Conservation (phyloP, 805 yeast species). For the Lachancea nothofagi region DNA sequence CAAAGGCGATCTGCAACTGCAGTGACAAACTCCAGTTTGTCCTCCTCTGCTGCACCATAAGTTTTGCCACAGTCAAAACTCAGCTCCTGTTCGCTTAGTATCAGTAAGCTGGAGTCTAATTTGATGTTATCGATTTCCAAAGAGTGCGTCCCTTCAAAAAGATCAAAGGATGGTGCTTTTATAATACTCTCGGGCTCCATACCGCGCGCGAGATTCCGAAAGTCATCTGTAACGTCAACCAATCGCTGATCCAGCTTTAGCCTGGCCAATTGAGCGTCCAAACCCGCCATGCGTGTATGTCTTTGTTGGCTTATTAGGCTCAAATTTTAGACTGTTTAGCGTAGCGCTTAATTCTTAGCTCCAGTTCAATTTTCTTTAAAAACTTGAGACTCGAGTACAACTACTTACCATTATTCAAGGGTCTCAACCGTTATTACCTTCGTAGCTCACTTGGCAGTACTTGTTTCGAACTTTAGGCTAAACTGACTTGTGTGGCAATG, state of each 20-base stretch:
- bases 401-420: too few relatives aligned
- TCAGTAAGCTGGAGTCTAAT: conserved; percentile 73
- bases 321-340: too few relatives aligned
- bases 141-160: conserved; percentile 84
- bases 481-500: too few relatives aligned
- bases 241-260: conserved; percentile 13
- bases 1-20: conserved; percentile 51
- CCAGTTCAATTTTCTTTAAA: neutral
- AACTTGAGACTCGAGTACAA: neutral
- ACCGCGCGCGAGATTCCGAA: conserved; percentile 37
- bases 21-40: conserved; percentile 38
- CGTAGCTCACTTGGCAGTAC: too few relatives aligned
- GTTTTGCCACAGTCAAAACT: conserved; percentile 39
- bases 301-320: too few relatives aligned
- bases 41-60: conserved; percentile 24
- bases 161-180: conserved; percentile 53
- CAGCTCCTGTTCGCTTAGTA: conserved; percentile 40
- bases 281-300: conserved; percentile 7
- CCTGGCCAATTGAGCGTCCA: conserved; percentile 9
- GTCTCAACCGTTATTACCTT: too few relatives aligned
- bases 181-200: conserved; percentile 52
- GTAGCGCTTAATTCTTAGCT: too few relatives aligned
- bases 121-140: conserved; percentile 66
- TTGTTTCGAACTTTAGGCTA: too few relatives aligned
- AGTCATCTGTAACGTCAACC: conserved; percentile 52